Evolutionary conservation across 2,329 filamentous ascomycete species (phyloP), one percentile per base, ranked within the genome.

Genomic region (Botrytis porri): DNA sequence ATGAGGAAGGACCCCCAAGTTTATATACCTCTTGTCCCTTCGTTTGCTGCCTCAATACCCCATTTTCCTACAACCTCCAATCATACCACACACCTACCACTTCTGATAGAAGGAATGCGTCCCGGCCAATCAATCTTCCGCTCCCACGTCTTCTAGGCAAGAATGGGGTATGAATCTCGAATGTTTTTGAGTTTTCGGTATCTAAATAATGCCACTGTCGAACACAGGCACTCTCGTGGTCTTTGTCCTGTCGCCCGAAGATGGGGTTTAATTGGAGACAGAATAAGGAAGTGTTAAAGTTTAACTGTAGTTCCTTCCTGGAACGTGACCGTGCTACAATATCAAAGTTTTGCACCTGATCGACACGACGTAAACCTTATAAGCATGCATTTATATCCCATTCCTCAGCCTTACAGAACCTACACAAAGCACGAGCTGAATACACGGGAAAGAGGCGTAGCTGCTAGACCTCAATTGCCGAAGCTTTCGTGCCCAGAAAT

Each of bases 191-290:
- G 10, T 57, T 25, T 37, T 41, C 57, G 22, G 48, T 10, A 25
- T 57, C 57, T 41, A 25, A 10, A 57, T 29, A 37, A 32, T 32
- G 65, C 10, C 29, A 32, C 35, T n/a, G 48, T 57, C 10, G n/a
- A 18, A 69, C 65, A 69, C 48, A 69, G 65, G 37, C n/a, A 69
- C 35, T 69, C 35, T 57, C 51, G 65, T 43, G 48, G 65, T 29
- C 65, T 69, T 43, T 69, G 65, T 57, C 48, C 51, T 57, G 48
- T 41, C 37, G 35, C 35, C 25, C 48, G 4, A 69, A 69, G 37
- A 69, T 69, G 65, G 65, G 65, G n/a, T 57, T 57, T 41, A 16
- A 41, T 16, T 66, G 64, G 48, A 57, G 48, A 43, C 12, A 69
- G 14, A 4, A 57, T 41, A 16, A 2, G 48, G 39, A 54, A 57